Percentiles rank a stretch among this genome's conserved stretches.
phyloP scores from a whole-genome alignment of 2,329 filamentous ascomycete species.

The Monosporascus sp. region DNA sequence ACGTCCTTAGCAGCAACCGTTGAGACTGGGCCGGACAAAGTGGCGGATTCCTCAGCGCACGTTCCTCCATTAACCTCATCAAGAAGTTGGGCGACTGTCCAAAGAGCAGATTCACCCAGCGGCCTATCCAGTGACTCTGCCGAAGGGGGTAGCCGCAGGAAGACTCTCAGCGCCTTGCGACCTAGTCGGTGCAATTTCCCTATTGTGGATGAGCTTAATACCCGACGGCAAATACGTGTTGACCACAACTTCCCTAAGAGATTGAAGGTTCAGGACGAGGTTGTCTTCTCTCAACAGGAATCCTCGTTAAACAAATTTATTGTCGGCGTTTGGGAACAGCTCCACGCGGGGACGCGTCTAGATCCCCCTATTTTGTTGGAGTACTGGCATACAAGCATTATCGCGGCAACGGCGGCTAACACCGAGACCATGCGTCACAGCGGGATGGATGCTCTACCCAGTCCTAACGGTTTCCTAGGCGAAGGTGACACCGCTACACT shows the following conservation, averaged over 20 bases:
- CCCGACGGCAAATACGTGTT: slow-evolving; percentile 22
- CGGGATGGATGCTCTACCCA: no score
- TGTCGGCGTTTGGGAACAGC: slow-evolving; percentile 28
- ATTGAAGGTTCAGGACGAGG: slow-evolving; percentile 17
- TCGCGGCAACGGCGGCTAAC: no score
- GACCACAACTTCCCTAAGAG: slow-evolving; percentile 14
- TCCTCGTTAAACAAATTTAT: slow-evolving; percentile 27
- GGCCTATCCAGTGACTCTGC: neutral
- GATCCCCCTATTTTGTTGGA: slow-evolving; percentile 11
- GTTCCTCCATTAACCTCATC: no score
- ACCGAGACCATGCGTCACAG: no score
- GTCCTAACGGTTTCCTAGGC: no score
- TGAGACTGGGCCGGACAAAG: no score
- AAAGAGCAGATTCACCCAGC: no score
- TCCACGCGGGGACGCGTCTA: slow-evolving; percentile 24
- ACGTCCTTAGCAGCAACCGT: no score
- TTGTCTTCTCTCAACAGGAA: slow-evolving; percentile 21
- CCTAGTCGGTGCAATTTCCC: slow-evolving; percentile 10
- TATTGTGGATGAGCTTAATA: slow-evolving; percentile 16
- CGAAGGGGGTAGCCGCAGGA: slow-evolving; percentile 1
- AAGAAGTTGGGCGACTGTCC: no score
- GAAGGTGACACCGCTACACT: neutral
- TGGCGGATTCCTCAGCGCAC: no score
- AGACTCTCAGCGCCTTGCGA: slow-evolving; percentile 12
- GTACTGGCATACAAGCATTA: no score